These are phyloP conservation scores for Zostera marina DNA, from an alignment of 116 monocot genomes.

Conservation along the genomic window DNA sequence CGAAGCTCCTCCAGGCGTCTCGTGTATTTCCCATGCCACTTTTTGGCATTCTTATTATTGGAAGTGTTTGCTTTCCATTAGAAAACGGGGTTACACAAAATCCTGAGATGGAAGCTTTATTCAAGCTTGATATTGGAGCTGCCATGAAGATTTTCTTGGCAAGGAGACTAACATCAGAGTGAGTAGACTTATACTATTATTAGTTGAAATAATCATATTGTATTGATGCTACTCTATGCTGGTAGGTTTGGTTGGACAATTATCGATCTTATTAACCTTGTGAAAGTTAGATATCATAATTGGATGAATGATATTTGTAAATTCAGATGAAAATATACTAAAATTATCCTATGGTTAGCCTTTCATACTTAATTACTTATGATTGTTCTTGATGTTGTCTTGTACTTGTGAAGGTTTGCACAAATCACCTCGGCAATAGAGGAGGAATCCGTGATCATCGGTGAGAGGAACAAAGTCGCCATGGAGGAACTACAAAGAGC, in stretches of 20 bases:
- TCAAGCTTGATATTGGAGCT: constrained; percentile 65
- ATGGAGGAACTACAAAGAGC: constrained; percentile 49
- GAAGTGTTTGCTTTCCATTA: constrained; percentile 44
- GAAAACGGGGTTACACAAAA: constrained; percentile 24
- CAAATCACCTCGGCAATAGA: constrained; percentile 44
- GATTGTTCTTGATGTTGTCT: not conserved
- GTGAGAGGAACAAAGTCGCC: constrained; percentile 78
- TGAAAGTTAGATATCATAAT: too few species aligned
- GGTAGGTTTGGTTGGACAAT: too few species aligned
- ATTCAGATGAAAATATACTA: too few species aligned
- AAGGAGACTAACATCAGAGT: constrained; percentile 72
- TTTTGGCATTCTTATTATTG: constrained; percentile 55
- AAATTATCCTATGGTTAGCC: too few species aligned
- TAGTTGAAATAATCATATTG: not conserved
- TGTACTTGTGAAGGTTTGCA: constrained; percentile 45
- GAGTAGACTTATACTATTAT: constrained; percentile 10
- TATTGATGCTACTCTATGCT: not conserved
- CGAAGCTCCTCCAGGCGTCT: constrained; percentile 67
- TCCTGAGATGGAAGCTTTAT: constrained; percentile 62
- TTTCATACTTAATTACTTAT: too few species aligned
- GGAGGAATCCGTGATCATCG: constrained; percentile 83
- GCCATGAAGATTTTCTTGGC: constrained; percentile 86
- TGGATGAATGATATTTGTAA: too few species aligned
- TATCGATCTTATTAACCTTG: too few species aligned
- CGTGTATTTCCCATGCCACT: constrained; percentile 92